Base-by-base conservation (phyloP, 2,329 filamentous ascomycete genomes). In the Aspergillus brunneoviolaceus region DNA sequence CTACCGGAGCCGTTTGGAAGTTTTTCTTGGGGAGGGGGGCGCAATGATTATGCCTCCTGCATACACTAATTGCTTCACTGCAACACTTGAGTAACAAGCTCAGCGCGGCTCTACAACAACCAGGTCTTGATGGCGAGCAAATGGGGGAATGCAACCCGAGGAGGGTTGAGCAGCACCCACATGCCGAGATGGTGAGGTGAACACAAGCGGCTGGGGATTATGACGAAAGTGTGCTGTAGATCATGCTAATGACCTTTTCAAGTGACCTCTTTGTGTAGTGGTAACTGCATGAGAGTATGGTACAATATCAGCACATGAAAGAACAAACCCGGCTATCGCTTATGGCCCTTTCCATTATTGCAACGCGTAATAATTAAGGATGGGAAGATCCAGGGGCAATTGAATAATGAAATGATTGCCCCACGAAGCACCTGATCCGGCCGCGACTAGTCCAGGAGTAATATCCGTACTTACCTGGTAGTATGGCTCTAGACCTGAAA, bases 361-460 rank as follows among this genome's bases (percentile, higher is more conserved):
- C 14, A 35, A 35, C 14, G 33, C 33, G 33, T 35, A 35, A 35
- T 21, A 35, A 35, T 5, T 12, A 16, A 49, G 48, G 4, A 23
- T 23, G 23, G n/a, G 21, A 6, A 16, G 25, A 50, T 50, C 29
- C 49, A 50, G 49, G 49, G 49, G 49, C 49, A 50, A 50, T 11
- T 5, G 4, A 35, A 35, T 35, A 35, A 35, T 35, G 33, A 35
- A 35, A 29, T 9, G 27, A 35, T 45, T 27, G 49, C 49, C 49
- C 49, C 49, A 50, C 49, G 49, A 11, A 9, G 51, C 59, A 56
- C 61, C 61, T 63, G 59, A 61, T 60, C 58, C 35, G 33, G 51
- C 51, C 51, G 51, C 19, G 6, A 45, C 39, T 45, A 45, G 14
- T 42, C 14, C 25, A 27, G 33, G 33, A 57, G 25, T 27, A 27